phyloP scores from a whole-genome alignment of 768 basidiomycete genomes.

The Pluteus cervinus region DNA sequence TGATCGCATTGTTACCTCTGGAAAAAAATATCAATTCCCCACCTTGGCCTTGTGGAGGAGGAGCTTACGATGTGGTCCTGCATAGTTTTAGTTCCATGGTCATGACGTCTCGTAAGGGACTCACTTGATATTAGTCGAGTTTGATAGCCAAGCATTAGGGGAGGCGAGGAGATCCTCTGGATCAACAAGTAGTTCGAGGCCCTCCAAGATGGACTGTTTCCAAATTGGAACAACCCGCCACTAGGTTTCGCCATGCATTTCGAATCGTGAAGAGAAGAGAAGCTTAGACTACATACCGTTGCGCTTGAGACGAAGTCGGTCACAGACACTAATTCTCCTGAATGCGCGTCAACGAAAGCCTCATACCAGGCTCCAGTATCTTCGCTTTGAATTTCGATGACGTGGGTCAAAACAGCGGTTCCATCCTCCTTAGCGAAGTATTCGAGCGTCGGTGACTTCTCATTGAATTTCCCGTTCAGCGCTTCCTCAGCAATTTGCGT shows the following conservation, averaged over 20 bases:
- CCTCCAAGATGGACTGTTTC: slow-evolving; percentile 40
- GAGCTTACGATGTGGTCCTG: slow-evolving; percentile 10
- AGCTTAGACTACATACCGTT: slow-evolving; percentile 22
- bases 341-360: slow-evolving; percentile 52
- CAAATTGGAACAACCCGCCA: slow-evolving; percentile 40
- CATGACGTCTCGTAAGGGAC: slow-evolving; percentile 1
- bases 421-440: slow-evolving; percentile 35
- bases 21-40: slow-evolving; percentile 11
- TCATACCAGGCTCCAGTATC: slow-evolving; percentile 42
- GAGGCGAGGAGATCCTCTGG: slow-evolving; percentile 43
- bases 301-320: slow-evolving; percentile 46
- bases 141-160: slow-evolving; percentile 36
- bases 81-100: not conserved
- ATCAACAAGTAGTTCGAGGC: slow-evolving; percentile 36
- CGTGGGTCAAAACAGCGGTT: slow-evolving; percentile 30
- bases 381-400: slow-evolving; percentile 28
- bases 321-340: slow-evolving; percentile 42
- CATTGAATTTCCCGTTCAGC: slow-evolving; percentile 34
- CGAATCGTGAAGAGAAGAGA: slow-evolving; percentile 30
- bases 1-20: slow-evolving; percentile 28
- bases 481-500: slow-evolving; percentile 30
- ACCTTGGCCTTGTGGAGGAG: slow-evolving; percentile 37
- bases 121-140: slow-evolving; percentile 18
- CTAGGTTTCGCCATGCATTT: slow-evolving; percentile 16
- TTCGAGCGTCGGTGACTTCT: slow-evolving; percentile 29